Percentiles rank a stretch among this genome's conserved stretches.
Evolutionary conservation across 2,329 filamentous ascomycete species (phyloP).

Genomic region (Hymenoscyphus albidus): DNA sequence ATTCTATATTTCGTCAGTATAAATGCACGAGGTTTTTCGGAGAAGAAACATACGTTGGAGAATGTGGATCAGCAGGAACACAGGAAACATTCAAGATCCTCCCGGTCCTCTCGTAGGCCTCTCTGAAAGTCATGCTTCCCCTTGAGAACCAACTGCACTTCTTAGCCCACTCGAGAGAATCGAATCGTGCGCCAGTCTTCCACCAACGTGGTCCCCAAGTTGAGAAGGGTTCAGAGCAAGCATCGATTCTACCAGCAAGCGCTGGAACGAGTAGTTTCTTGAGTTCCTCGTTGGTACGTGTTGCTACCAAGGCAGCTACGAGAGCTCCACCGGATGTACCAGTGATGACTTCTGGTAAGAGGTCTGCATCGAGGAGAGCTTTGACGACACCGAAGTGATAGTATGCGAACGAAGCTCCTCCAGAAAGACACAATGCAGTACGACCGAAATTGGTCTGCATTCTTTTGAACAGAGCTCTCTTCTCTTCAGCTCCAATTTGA

Average conservation of each 20-base stretch:
- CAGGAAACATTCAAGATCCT: slow-evolving; percentile 94
- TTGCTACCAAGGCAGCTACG: slow-evolving; percentile 81
- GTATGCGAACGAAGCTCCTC: slow-evolving; percentile 91
- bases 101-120: slow-evolving; percentile 90
- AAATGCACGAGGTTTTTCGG: not conserved
- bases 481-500: slow-evolving; percentile 67
- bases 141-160: slow-evolving; percentile 85
- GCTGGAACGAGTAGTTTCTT: slow-evolving; percentile 81
- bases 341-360: slow-evolving; percentile 90
- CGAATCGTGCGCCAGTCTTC: slow-evolving; percentile 88
- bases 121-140: slow-evolving; percentile 88
- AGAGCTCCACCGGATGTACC: slow-evolving; percentile 93
- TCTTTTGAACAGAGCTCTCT: slow-evolving; percentile 80
- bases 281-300: slow-evolving; percentile 86
- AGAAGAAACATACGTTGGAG: slow-evolving; percentile 48
- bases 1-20: slow-evolving; percentile 51
- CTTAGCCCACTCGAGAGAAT: slow-evolving; percentile 85
- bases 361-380: slow-evolving; percentile 78
- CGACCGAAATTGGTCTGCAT: slow-evolving; percentile 87
- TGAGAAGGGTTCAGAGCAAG: slow-evolving; percentile 72
- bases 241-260: slow-evolving; percentile 77
- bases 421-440: slow-evolving; percentile 87
- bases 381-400: slow-evolving; percentile 94
- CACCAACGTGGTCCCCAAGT: slow-evolving; percentile 85
- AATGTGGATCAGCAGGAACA: slow-evolving; percentile 92